Evolutionary conservation across 805 yeast genomes (phyloP).

Genomic region (Saturnispora quitensis): DNA sequence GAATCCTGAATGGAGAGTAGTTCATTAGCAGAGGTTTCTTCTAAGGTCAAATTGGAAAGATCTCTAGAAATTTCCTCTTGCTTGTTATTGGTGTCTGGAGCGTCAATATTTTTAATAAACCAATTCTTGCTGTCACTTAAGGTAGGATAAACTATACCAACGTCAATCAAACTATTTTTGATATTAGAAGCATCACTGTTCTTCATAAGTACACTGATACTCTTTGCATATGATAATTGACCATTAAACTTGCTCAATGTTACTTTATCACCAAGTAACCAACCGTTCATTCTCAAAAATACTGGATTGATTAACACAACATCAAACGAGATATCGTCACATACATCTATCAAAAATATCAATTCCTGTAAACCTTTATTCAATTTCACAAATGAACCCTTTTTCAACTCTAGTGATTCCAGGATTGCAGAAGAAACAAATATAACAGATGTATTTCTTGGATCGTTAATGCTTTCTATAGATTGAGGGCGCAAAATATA

Average conservation of each 20-base stretch:
- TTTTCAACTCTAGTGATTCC: conserved; percentile 16
- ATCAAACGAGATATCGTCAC: conserved; percentile 21
- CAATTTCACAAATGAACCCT: conserved; percentile 22
- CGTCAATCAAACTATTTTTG: conserved; percentile 38
- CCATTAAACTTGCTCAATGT: conserved; percentile 35
- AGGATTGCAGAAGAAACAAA: conserved; percentile 20
- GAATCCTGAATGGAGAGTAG: background rate
- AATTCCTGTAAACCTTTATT: conserved; percentile 18
- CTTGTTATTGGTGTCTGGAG: background rate
- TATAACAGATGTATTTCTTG: conserved; percentile 13
- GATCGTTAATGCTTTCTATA: background rate
- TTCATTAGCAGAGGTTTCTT: background rate
- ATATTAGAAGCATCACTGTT: conserved; percentile 22
- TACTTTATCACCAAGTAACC: conserved; percentile 26
- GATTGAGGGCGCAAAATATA: conserved; percentile 23
- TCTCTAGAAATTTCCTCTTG: background rate
- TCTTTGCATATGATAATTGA: conserved; percentile 39
- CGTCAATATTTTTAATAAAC: background rate
- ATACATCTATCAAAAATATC: conserved; percentile 11
- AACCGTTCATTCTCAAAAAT: conserved; percentile 16
- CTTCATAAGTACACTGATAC: conserved; percentile 8
- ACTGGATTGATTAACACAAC: conserved; percentile 21
- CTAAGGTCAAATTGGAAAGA: background rate
- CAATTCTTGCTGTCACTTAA: conserved; percentile 3
- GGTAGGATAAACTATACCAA: conserved; percentile 57